phyloP scores from a whole-genome alignment of 495 filamentous ascomycete species.

The Chaetomidium leptoderma region DNA sequence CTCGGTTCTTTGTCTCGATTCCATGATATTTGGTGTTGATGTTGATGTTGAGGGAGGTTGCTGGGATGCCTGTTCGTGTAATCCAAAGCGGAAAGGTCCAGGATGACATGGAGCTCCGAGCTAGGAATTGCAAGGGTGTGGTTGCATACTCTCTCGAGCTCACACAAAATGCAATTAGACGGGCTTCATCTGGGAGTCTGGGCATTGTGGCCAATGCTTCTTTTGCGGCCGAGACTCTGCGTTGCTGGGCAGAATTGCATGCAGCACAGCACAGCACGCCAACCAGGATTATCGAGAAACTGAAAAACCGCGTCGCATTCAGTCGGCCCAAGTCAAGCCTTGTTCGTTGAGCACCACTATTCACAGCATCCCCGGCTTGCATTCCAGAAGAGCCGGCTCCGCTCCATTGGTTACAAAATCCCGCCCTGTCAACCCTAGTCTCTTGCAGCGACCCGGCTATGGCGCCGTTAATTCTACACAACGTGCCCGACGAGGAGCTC shows the following conservation, averaged over 20 bases:
- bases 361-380: background rate
- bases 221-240: background rate
- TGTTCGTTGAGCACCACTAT: background rate
- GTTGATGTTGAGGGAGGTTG: constrained; percentile 4
- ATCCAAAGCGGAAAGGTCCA: background rate
- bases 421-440: background rate
- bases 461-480: constrained; percentile 55
- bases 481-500: constrained; percentile 56
- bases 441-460: constrained; percentile 31
- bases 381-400: background rate
- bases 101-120: background rate
- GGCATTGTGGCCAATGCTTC: background rate
- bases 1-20: constrained; percentile 10
- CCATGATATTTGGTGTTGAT: constrained; percentile 11
- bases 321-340: background rate
- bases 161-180: background rate
- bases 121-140: background rate
- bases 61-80: constrained; percentile 12
- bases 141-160: background rate
- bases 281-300: background rate
- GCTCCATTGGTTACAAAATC: constrained; percentile 3
- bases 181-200: background rate
- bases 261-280: background rate
- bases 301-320: constrained; percentile 29
- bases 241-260: constrained; percentile 15